Evolutionary conservation across 495 filamentous ascomycete genomes (phyloP).

Genomic region (Daldinia vernicosa): DNA sequence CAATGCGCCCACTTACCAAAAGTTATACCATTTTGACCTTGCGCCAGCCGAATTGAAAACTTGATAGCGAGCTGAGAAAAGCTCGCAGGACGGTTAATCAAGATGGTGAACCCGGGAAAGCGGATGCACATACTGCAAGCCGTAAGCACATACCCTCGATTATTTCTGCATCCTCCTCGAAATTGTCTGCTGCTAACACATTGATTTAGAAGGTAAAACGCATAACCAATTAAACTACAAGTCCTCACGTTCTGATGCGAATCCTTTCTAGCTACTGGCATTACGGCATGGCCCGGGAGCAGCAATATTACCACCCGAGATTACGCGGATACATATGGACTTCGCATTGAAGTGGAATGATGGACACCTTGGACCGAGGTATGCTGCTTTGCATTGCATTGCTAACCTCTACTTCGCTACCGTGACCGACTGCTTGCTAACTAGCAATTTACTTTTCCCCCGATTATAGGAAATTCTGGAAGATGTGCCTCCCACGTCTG

Average conservation of each 20-base stretch:
- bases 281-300: slow-evolving; percentile 83
- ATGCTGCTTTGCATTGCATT: slow-evolving; percentile 37
- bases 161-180: neutral
- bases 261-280: slow-evolving; percentile 67
- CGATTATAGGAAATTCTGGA: slow-evolving; percentile 81
- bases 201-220: slow-evolving; percentile 48
- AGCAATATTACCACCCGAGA: slow-evolving; percentile 77
- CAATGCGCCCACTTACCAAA: slow-evolving; percentile 6
- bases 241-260: slow-evolving; percentile 26
- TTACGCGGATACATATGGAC: slow-evolving; percentile 84
- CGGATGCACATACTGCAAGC: slow-evolving; percentile 81
- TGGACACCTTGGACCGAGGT: slow-evolving; percentile 86
- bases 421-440: neutral
- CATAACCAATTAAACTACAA: slow-evolving; percentile 15
- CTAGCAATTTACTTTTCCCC: slow-evolving; percentile 17
- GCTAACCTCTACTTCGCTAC: neutral
- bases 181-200: slow-evolving; percentile 22
- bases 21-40: slow-evolving; percentile 14
- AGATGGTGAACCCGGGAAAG: slow-evolving; percentile 80
- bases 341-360: slow-evolving; percentile 72
- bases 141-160: slow-evolving; percentile 60
- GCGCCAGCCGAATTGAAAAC: slow-evolving; percentile 27
- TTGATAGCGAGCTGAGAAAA: slow-evolving; percentile 26
- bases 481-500: slow-evolving; percentile 77
- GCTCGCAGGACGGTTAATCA: slow-evolving; percentile 49